Evolutionary conservation across 1,284 basidiomycete genomes (phyloP), one percentile per base, ranked within the genome.

Genomic region (Trichosporon sp.): DNA sequence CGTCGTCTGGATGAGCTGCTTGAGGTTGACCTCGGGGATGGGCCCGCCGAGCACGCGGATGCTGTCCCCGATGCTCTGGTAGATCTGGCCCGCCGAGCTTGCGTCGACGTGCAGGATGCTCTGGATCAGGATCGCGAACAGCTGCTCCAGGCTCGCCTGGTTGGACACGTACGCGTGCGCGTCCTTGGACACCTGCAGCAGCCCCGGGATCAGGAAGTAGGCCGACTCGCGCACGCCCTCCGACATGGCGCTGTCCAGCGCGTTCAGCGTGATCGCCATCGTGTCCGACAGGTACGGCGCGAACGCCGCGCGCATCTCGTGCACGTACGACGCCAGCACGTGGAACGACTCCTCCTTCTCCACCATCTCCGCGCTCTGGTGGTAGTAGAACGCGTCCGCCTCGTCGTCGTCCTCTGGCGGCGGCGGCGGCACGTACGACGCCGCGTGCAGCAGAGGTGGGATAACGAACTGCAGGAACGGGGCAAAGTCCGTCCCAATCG

Each of bases 301-400:
- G 75, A 92, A 92, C 2, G 86, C 85, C 1, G 86, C 84, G 0
- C 87, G 87, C 8, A 93, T 86, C 8, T 90, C 89, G 44, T 88
- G 89, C 71, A 88, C 90, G 76, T 93, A 92, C 21, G 91, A 89
- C 4, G 92, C 88, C 15, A 95, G 85, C 38, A 91, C 92, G 74
- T 92, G 90, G 74, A 93, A 92, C 2, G 92, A 92, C 75, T 92
- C 89, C 68, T 91, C 71, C 79, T 94, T 93, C 75, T 94, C 92
- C 75, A 92, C 91, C 73, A 93, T 88, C 2, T 89, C 89, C 0
- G 90, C 89, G 1, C 91, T 93, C 44, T 75, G 68, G 5, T 74
- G 67, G 25, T 68, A 65, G 15, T 73, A 71, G 25, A 69, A 68
- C 12, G 87, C 85, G 25, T 89, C 88, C 13, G 74, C 73, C 34